Base-by-base conservation (phyloP, 2,329 filamentous ascomycete species). In the Aspergillus texensis region DNA sequence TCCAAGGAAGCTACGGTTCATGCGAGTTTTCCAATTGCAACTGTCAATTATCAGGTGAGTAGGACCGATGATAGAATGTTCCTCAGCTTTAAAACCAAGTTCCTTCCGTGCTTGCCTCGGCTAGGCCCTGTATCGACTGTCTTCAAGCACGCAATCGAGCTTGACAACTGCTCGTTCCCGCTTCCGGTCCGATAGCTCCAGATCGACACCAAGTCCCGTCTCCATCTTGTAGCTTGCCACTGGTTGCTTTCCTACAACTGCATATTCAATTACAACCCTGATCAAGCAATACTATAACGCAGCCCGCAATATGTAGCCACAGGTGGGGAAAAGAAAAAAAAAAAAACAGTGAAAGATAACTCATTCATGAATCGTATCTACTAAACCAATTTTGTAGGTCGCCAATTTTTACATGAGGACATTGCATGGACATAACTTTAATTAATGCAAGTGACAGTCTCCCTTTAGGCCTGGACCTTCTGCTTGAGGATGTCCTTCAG, bases 401-500 rank as follows among this genome's bases (percentile, higher is more conserved):
- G 66, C 67, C 68, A 70, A 70, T 65, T 69, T 69, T 68, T 68
- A 67, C 64, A 70, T 60, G 62, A 62, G 63, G 36, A 61, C 62
- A 67, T 64, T 16, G 34, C 52, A 55, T 36, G 34, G 52, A 55
- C 32, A 55, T 55, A 39, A 55, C 52, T 24, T 55, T n/a, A 53
- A 36, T 55, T n/a, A 41, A 63, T 50, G 45, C 43, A 50, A 57
- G 41, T 52, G 26, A 43, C 65, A 61, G 30, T 62, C 52, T 62
- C 64, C 53, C 62, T 63, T 63, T 78, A 79, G 68, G 78, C 80
- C 75, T 83, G 75, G 74, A 98, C 86, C 92, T 97, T 98, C 83
- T 88, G 82, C 86, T 90, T 90, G 77, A 99, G 86, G 76, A 96
- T 94, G 69, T 88, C 87, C 91, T 98, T 98, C 74, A 99, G 89